Evolutionary conservation across 139 green algal species (phyloP).

Genomic region (Auxenochlorella pyrenoidosa): DNA sequence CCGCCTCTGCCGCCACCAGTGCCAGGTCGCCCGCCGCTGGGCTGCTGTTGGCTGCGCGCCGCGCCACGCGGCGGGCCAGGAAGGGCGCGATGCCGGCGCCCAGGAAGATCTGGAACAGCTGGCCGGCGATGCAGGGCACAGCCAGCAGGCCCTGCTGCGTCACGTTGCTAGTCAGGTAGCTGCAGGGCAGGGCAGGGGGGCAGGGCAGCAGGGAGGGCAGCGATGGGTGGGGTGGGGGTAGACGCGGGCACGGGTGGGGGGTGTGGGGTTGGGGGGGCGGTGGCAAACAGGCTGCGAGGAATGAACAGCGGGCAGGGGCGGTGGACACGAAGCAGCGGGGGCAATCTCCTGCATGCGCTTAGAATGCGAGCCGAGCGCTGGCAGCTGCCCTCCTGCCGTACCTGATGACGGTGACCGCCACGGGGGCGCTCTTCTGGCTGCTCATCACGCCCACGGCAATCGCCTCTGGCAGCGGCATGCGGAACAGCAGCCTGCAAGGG

Average conservation of each 20-base stretch:
- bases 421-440: slow-evolving; percentile 71
- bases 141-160: slow-evolving; percentile 55
- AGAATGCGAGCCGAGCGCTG: too few species aligned
- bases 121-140: slow-evolving; percentile 66
- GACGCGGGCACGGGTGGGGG: too few species aligned
- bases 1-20: neutral
- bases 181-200: neutral
- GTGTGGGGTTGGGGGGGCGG: neutral
- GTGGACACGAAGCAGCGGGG: too few species aligned
- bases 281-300: too few species aligned
- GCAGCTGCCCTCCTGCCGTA: neutral
- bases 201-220: neutral
- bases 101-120: slow-evolving; percentile 53
- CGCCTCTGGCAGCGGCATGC: slow-evolving; percentile 46
- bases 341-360: too few species aligned
- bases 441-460: slow-evolving; percentile 58
- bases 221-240: neutral
- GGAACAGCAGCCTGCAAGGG: neutral
- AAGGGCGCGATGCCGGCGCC: neutral
- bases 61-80: neutral
- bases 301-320: too few species aligned
- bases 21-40: neutral
- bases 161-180: slow-evolving; percentile 51
- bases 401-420: slow-evolving; percentile 55
- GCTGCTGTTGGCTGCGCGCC: neutral